Evolutionary conservation across 495 filamentous ascomycete genomes (phyloP).

Genomic region (Podospora appendiculata): DNA sequence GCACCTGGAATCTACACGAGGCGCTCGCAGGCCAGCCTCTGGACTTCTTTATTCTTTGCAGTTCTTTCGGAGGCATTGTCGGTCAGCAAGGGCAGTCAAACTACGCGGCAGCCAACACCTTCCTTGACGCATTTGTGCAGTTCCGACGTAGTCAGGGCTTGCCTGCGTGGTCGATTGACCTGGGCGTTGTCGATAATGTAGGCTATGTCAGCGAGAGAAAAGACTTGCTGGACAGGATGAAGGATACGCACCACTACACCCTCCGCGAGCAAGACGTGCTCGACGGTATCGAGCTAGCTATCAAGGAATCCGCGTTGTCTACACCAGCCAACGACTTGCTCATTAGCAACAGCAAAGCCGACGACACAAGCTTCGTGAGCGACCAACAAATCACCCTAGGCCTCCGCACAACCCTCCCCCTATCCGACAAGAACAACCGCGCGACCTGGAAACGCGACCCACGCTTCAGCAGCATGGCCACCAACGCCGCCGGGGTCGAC

Average conservation of each 20-base stretch:
- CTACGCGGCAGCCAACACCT: conserved; percentile 53
- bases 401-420: not conserved
- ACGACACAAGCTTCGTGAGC: not conserved
- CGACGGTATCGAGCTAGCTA: conserved; percentile 8
- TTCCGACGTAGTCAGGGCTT: not conserved
- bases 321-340: no score
- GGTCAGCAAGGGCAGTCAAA: conserved; percentile 49
- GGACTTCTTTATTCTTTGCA: conserved; percentile 52
- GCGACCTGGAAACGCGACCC: not conserved
- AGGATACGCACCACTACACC: conserved; percentile 5
- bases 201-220: conserved; percentile 16
- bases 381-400: not conserved
- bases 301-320: not conserved
- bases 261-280: conserved; percentile 16
- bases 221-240: not conserved
- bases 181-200: conserved; percentile 16
- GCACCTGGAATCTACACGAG: conserved; percentile 29
- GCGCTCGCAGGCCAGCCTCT: conserved; percentile 17
- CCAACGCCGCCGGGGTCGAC: not conserved
- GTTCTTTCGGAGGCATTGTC: conserved; percentile 30
- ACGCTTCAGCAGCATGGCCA: not conserved
- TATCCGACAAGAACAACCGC: not conserved
- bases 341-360: not conserved
- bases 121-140: conserved; percentile 37
- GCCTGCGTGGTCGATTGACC: conserved; percentile 11